Evolutionary conservation across 176 grass and related monocot genomes (phyloP), one percentile per base, ranked within the genome.

Genomic region (Aegilops sharonensis): DNA sequence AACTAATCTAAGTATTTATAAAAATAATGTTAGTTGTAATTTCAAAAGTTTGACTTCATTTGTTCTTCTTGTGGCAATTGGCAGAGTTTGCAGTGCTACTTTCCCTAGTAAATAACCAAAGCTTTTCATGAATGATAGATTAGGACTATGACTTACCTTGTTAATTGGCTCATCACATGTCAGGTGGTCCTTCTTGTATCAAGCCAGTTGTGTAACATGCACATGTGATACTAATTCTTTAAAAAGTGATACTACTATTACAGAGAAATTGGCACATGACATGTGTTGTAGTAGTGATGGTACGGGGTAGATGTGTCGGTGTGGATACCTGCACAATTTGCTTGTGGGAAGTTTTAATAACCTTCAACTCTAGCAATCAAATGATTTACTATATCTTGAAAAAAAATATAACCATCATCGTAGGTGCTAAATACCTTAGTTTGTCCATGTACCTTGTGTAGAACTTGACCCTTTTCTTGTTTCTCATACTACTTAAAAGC

Each of bases 371-470:
- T 37, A 54, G 47, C 14, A 30, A 81, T 62, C 5, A 86, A 77
- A 82, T 86, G n/a, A n/a, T 82, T 74, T 39, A 72, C 56, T 57
- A 42, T 21, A 56, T 56, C 34, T 85, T 68, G 59, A 57, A 83
- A 64, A 82, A 54, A 78, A 83, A 21, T 83, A 35, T 65, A 35
- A 32, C 29, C 82, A 42, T 78, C 21, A 47, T 48, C 11, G 30
- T 60, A 76, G 54, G 31, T 24, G 15, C 39, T 86, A 64, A 71
- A 42, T 32, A 50, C 75, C 48, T 67, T 82, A 15, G 11, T 8
- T 60, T 12, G 50, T 69, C 68, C 60, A 75, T 75, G 32, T 17
- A 50, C 56, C 7, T 65, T 64, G 69, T 76, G 30, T 56, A 78
- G 42, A 66, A 34, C 30, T 68, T 67, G 30, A 37, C 48, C 40